Conservation (phyloP, 257 asterid species). For the Linaria vulgaris region DNA sequence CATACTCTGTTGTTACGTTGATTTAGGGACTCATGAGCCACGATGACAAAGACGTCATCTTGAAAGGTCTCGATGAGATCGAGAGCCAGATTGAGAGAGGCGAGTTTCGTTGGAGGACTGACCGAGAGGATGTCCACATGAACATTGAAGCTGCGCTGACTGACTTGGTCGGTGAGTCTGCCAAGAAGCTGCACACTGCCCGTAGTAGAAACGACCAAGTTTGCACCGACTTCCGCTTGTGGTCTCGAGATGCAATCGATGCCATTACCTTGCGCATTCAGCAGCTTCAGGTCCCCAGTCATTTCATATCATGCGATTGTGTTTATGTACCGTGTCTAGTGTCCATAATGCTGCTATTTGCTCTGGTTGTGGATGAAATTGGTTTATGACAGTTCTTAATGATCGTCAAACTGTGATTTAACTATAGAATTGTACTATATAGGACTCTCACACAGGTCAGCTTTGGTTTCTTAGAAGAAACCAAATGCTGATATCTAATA, state of each 20-base stretch:
- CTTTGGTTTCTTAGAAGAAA: neutral
- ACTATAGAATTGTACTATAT: slow-evolving; percentile 3
- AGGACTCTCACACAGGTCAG: neutral
- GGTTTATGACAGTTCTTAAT: neutral
- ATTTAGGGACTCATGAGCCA: slow-evolving; percentile 83
- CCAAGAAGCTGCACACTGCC: slow-evolving; percentile 97
- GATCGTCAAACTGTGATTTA: neutral
- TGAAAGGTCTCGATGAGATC: slow-evolving; percentile 72
- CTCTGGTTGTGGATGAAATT: neutral
- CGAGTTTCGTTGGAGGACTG: slow-evolving; percentile 84
- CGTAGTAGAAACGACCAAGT: slow-evolving; percentile 97
- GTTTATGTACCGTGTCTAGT: neutral
- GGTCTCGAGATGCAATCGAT: slow-evolving; percentile 94
- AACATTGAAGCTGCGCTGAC: slow-evolving; percentile 96
- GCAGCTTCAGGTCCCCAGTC: slow-evolving; percentile 72
- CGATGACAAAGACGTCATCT: slow-evolving; percentile 58
- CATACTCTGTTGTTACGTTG: too few species aligned
- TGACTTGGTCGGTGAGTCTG: slow-evolving; percentile 94
- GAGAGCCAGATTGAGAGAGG: slow-evolving; percentile 74
- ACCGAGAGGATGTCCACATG: slow-evolving; percentile 98
- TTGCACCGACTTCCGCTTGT: slow-evolving; percentile 84
- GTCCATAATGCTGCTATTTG: slow-evolving; percentile 1
- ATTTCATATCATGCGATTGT: slow-evolving; percentile 1
- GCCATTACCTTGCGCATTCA: slow-evolving; percentile 46
- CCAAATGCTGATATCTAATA: neutral